Evolutionary conservation across 805 yeast species (phyloP).

Genomic region (Candida nanaspora): DNA sequence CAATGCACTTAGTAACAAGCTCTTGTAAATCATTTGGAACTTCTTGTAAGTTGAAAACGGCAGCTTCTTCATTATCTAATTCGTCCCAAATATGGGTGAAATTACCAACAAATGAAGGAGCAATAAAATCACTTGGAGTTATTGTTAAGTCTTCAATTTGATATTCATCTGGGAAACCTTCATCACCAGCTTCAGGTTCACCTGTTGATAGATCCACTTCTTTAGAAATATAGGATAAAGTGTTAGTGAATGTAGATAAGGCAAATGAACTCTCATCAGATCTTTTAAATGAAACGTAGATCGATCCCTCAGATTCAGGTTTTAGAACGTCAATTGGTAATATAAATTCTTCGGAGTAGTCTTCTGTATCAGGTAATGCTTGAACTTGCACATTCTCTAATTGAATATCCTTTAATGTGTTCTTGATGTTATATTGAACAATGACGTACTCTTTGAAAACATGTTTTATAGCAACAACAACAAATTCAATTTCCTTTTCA

Average conservation of each 20-base stretch:
- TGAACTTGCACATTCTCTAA: slow-evolving; percentile 71
- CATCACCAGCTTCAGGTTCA: slow-evolving; percentile 59
- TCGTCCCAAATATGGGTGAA: slow-evolving; percentile 72
- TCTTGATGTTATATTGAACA: slow-evolving; percentile 75
- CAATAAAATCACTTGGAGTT: slow-evolving; percentile 73
- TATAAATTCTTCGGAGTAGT: slow-evolving; percentile 60
- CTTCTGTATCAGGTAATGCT: slow-evolving; percentile 54
- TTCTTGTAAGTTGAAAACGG: slow-evolving; percentile 55
- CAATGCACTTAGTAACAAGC: slow-evolving; percentile 47
- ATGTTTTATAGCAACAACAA: slow-evolving; percentile 79
- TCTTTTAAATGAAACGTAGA: slow-evolving; percentile 70
- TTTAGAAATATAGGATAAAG: slow-evolving; percentile 65
- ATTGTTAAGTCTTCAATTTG: slow-evolving; percentile 76
- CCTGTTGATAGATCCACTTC: slow-evolving; percentile 74
- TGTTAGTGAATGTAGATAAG: slow-evolving; percentile 47
- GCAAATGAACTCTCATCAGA: slow-evolving; percentile 32
- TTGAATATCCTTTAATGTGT: slow-evolving; percentile 74
- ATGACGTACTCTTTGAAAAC: slow-evolving; percentile 68
- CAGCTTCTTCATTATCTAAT: slow-evolving; percentile 52
- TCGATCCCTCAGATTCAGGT: slow-evolving; percentile 66
- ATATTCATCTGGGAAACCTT: slow-evolving; percentile 91
- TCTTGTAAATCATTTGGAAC: slow-evolving; percentile 37
- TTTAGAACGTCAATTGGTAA: slow-evolving; percentile 65
- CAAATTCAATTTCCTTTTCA: slow-evolving; percentile 89
- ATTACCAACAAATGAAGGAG: slow-evolving; percentile 71